A percentile compares a stretch with the other conserved stretches of the same genome.
Conservation (phyloP, 768 basidiomycete species). For the Symmetrospora coprosmae region DNA sequence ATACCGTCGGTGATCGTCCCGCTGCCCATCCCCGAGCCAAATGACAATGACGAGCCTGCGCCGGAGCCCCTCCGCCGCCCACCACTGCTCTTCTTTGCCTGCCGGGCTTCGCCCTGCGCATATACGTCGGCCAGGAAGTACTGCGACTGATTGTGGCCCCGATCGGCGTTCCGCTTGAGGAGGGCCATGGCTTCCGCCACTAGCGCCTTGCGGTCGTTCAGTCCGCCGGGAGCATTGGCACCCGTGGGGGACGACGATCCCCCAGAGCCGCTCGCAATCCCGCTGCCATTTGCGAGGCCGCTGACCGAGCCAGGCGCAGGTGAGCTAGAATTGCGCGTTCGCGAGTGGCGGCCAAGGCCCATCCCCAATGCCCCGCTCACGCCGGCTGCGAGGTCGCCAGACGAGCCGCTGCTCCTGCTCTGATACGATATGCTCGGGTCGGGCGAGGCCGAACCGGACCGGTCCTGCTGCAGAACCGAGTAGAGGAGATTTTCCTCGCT, state of each 20-base stretch:
- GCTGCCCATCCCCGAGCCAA: too few species aligned
- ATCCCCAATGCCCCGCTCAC: too few species aligned
- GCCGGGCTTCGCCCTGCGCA: conserved; percentile 81
- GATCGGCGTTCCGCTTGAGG: conserved; percentile 78
- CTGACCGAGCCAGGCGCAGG: not conserved
- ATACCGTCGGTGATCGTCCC: too few species aligned
- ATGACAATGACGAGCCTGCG: too few species aligned
- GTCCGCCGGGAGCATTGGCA: conserved; percentile 20
- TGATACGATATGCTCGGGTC: conserved; percentile 7
- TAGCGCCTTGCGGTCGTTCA: conserved; percentile 47
- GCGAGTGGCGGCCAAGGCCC: too few species aligned
- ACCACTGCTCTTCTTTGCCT: too few species aligned
- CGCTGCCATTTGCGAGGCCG: not conserved
- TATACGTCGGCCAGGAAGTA: conserved; percentile 98
- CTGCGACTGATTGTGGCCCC: conserved; percentile 85
- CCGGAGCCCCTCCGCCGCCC: too few species aligned
- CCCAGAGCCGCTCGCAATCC: not conserved
- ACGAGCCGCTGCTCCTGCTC: conserved; percentile 3
- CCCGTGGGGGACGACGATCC: conserved; percentile 11
- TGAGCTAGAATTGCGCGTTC: too few species aligned
- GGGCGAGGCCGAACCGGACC: not conserved
- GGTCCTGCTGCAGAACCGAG: not conserved
- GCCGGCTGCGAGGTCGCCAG: conserved; percentile 11
- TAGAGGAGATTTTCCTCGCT: conserved; percentile 9
- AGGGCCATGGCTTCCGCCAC: conserved; percentile 72